phyloP scores from a whole-genome alignment of 768 basidiomycete genomes.

The Boletus eberwhitei region DNA sequence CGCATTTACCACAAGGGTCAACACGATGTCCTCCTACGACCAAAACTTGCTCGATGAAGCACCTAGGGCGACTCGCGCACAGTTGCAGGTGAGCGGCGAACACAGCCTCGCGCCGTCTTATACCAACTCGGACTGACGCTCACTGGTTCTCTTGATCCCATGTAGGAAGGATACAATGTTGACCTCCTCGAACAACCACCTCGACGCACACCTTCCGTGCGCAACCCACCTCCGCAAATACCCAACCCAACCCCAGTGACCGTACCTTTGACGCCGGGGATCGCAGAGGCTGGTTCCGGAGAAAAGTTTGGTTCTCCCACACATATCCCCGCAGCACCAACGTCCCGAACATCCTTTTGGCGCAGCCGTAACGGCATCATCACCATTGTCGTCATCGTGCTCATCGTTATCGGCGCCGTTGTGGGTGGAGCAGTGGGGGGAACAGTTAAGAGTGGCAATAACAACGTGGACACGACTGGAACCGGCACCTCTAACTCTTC shows the following conservation, averaged over 20 bases:
- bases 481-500: background rate
- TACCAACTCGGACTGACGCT: background rate
- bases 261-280: constrained; percentile 5
- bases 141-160: background rate
- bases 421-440: constrained; percentile 62
- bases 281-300: constrained; percentile 9
- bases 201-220: constrained; percentile 23
- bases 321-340: background rate
- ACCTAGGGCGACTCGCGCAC: constrained; percentile 41
- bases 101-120: constrained; percentile 9
- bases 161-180: constrained; percentile 53
- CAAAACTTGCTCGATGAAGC: constrained; percentile 38
- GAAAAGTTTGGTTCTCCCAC: constrained; percentile 9
- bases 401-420: constrained; percentile 48
- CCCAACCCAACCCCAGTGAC: constrained; percentile 13
- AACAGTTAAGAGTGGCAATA: constrained; percentile 28
- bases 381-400: constrained; percentile 32
- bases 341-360: constrained; percentile 41
- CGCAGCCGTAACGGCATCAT: constrained; percentile 44
- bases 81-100: constrained; percentile 39
- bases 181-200: constrained; percentile 37
- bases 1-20: background rate
- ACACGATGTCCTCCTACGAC: constrained; percentile 36
- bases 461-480: background rate
- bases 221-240: constrained; percentile 8